A percentile compares a stretch with the other conserved stretches of the same genome.
phyloP scores from a whole-genome alignment of 2,329 filamentous ascomycete genomes.

The Venturiaceae sp. region DNA sequence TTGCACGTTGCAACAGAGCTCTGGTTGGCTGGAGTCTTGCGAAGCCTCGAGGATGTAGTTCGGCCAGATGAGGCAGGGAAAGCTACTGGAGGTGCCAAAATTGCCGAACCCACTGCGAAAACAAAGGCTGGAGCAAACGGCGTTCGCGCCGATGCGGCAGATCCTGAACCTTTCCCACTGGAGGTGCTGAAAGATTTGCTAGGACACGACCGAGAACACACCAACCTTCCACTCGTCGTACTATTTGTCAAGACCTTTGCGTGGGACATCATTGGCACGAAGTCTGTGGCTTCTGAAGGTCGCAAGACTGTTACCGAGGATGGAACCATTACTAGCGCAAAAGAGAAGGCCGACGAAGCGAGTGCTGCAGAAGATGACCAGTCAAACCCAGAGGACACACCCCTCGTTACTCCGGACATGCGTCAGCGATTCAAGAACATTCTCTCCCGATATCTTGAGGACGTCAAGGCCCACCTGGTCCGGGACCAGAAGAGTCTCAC shows the following conservation, averaged over 20 bases:
- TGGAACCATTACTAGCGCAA: slow-evolving; percentile 24
- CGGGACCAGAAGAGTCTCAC: slow-evolving; percentile 88
- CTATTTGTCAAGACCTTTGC: slow-evolving; percentile 93
- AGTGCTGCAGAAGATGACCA: slow-evolving; percentile 40
- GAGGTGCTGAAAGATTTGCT: slow-evolving; percentile 97
- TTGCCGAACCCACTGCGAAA: slow-evolving; percentile 50
- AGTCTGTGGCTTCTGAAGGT: slow-evolving; percentile 60
- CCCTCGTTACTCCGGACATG: slow-evolving; percentile 65
- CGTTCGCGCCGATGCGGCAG: slow-evolving; percentile 45
- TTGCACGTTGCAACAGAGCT: slow-evolving; percentile 88
- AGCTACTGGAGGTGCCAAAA: slow-evolving; percentile 46
- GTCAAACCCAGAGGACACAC: slow-evolving; percentile 51
- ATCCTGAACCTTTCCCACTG: slow-evolving; percentile 81
- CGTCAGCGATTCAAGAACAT: slow-evolving; percentile 82
- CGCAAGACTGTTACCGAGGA: slow-evolving; percentile 69
- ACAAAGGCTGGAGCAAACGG: slow-evolving; percentile 48
- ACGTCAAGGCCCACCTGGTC: slow-evolving; percentile 78
- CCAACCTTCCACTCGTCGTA: slow-evolving; percentile 83
- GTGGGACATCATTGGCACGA: slow-evolving; percentile 88
- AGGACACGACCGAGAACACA: slow-evolving; percentile 85
- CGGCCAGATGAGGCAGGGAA: slow-evolving; percentile 55
- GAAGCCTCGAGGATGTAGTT: slow-evolving; percentile 64
- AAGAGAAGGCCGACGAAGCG: slow-evolving; percentile 41
- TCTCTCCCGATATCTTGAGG: slow-evolving; percentile 79
- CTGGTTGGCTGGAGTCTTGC: slow-evolving; percentile 84